phyloP scores from a whole-genome alignment of 176 grass and related monocot species.

The Paspalum vaginatum region DNA sequence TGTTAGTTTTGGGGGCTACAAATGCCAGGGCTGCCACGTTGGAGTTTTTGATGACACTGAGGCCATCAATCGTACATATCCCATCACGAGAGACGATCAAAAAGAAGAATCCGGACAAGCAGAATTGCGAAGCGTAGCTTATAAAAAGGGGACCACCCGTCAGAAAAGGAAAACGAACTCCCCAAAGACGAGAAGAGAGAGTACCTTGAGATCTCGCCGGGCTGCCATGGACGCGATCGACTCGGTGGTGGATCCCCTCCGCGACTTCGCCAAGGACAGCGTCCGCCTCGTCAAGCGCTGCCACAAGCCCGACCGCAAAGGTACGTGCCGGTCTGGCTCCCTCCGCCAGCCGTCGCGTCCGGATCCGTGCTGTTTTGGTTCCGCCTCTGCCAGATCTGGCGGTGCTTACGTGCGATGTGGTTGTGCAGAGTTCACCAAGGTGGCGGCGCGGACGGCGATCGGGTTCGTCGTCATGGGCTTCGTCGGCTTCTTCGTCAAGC shows the following conservation, averaged over 20 bases:
- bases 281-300: constrained; percentile 97
- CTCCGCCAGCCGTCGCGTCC: not conserved
- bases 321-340: not conserved
- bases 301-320: constrained; percentile 98
- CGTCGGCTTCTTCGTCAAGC: constrained; percentile 85
- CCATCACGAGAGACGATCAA: not conserved
- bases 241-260: constrained; percentile 87
- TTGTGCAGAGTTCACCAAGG: constrained; percentile 84
- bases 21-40: too few relatives aligned
- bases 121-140: not conserved
- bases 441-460: constrained; percentile 74
- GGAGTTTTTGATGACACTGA: too few relatives aligned
- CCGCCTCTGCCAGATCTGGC: constrained; percentile 29
- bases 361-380: constrained; percentile 3
- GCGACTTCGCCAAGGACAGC: constrained; percentile 97
- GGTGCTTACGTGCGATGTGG: not conserved
- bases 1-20: too few relatives aligned
- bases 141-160: constrained; percentile 25
- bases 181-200: not conserved
- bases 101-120: not conserved
- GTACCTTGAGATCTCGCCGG: constrained; percentile 33
- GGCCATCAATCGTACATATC: too few relatives aligned
- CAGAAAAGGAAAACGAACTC: not conserved
- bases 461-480: constrained; percentile 87
- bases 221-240: constrained; percentile 81